Base-by-base conservation (phyloP, 2,329 filamentous ascomycete species). In the Chrysoporthe puriensis region DNA sequence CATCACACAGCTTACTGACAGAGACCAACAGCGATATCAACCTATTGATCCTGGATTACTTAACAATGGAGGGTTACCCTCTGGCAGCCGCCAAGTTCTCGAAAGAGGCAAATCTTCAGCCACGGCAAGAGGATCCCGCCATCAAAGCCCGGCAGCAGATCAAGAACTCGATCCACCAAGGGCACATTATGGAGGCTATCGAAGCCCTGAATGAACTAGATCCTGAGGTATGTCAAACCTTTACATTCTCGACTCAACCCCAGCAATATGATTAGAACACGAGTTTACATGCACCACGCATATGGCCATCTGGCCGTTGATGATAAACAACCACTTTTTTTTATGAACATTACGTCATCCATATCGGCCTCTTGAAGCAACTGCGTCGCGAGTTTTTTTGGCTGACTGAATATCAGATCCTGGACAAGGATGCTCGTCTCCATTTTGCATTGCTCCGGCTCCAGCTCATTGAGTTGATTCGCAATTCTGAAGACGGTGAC, bases 251-350 rank as follows among this genome's bases (percentile, higher is more conserved):
- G 13, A 26, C 64, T 62, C 59, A 70, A 26, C 62, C 58, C 42
- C 73, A 69, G 82, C 87, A 85, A 87, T 81, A 94, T 96, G 96
- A 99, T 99, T 97, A 97, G 85, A 92, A 85, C 76, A 78, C 76
- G 83, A 86, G 86, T 91, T 94, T 89, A 97, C 95, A 99, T 99
- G 96, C 96, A 99, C 96, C 96, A 99, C 96, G 94, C 96, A 93
- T 96, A 98, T 88, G 85, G 85, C 86, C 88, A 89, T 87, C 84
- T 85, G 88, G 89, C 90, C 88, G 81, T 88, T 96, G 96, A 96
- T 96, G 95, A 98, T 86, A 88, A 89, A 90, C 84, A 88, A 87
- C 86, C 86, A 88, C 85, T 82, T 40, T 82, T 81, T 78, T 80
- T 71, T 90, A 94, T 96, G 93, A 96, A 84, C 85, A 74, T 70